These are phyloP conservation scores for Furcasterigmium sp. DNA, from an alignment of 2,329 filamentous ascomycete species.

Conservation along the genomic window DNA sequence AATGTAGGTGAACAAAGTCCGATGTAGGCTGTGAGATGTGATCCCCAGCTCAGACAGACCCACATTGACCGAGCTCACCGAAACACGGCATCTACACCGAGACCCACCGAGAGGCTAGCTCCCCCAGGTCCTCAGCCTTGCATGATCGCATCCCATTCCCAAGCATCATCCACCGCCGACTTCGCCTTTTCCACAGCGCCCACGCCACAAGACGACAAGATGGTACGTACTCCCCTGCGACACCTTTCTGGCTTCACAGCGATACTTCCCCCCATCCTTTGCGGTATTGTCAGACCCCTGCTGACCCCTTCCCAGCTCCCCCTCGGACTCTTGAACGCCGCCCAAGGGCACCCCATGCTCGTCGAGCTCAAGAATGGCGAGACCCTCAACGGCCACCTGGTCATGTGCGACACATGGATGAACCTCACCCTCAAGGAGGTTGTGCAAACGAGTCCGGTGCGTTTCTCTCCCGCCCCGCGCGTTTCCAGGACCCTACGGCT, in stretches of 20 bases:
- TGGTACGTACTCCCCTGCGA: neutral
- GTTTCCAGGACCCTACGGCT: neutral
- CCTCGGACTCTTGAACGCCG: constrained; percentile 83
- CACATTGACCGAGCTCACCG: neutral
- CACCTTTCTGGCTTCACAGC: neutral
- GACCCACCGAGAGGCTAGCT: neutral
- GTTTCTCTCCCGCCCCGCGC: constrained; percentile 16
- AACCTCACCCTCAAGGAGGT: constrained; percentile 97
- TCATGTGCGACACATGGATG: constrained; percentile 99
- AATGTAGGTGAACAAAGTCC: too few species aligned
- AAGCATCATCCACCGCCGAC: neutral
- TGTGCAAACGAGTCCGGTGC: constrained; percentile 83
- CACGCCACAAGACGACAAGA: neutral
- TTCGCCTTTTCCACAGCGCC: neutral
- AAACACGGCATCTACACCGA: neutral
- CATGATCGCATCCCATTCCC: neutral
- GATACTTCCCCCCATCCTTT: too few species aligned
- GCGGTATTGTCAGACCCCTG: neutral
- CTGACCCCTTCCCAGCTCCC: constrained; percentile 44
- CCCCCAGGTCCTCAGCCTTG: neutral
- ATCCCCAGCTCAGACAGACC: too few species aligned
- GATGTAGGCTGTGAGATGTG: too few species aligned
- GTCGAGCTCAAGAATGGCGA: constrained; percentile 97
- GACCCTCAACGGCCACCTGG: constrained; percentile 91
- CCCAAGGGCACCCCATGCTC: constrained; percentile 96